phyloP scores from a whole-genome alignment of 2,329 filamentous ascomycete genomes.

The Emydomyces testavorans region DNA sequence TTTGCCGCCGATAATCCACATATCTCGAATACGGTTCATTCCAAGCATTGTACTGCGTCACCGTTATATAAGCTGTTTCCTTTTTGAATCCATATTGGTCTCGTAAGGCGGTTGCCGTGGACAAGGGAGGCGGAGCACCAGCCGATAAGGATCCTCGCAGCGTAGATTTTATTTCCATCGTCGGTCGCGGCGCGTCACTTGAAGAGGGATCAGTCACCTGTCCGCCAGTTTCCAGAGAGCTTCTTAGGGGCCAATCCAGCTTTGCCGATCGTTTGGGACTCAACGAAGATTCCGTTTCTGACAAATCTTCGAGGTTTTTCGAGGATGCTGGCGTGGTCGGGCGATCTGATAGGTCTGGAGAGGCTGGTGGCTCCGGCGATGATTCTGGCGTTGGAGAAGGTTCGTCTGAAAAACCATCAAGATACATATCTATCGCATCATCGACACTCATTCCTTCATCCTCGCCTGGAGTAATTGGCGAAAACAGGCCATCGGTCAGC shows the following conservation, averaged over 20 bases:
- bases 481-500: constrained; percentile 50
- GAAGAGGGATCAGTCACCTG: not conserved
- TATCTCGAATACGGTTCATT: constrained; percentile 63
- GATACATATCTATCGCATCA: constrained; percentile 51
- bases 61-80: constrained; percentile 62
- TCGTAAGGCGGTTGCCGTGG: constrained; percentile 36
- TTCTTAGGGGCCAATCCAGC: not conserved
- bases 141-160: constrained; percentile 23
- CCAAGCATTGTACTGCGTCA: constrained; percentile 74
- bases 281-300: not conserved
- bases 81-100: constrained; percentile 93
- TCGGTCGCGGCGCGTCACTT: not conserved
- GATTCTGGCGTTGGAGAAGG: constrained; percentile 9
- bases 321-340: not conserved
- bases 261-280: not conserved
- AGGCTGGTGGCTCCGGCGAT: constrained; percentile 1
- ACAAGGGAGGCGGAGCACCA: constrained; percentile 30
- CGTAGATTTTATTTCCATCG: not conserved
- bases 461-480: constrained; percentile 49
- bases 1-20: constrained; percentile 60
- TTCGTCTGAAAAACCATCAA: constrained; percentile 42
- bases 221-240: not conserved
- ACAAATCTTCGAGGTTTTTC: not conserved
- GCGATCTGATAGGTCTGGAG: not conserved
- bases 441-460: constrained; percentile 47